Conservation (phyloP, 768 basidiomycete species). For the Hirschioporus abietinus region DNA sequence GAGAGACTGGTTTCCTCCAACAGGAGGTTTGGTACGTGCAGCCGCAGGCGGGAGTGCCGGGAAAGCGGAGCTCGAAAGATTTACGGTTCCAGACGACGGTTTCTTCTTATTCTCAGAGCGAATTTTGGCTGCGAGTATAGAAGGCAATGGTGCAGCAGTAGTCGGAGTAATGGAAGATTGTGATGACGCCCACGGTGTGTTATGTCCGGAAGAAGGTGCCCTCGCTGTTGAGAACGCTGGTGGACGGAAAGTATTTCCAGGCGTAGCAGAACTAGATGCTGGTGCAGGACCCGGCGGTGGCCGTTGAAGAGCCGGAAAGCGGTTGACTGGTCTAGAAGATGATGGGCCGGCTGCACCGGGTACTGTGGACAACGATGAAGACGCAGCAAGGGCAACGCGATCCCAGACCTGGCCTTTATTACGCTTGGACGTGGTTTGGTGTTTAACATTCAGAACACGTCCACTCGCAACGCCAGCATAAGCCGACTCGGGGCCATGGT, state of each 20-base stretch:
- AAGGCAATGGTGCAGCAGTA: slow-evolving; percentile 17
- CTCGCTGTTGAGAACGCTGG: slow-evolving; percentile 20
- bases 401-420: slow-evolving; percentile 70
- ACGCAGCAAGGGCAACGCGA: slow-evolving; percentile 80
- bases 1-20: slow-evolving; percentile 62
- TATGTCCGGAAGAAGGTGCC: slow-evolving; percentile 22
- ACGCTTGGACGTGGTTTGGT: slow-evolving; percentile 57
- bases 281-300: neutral
- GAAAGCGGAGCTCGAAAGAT: slow-evolving; percentile 54
- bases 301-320: slow-evolving; percentile 30
- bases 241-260: slow-evolving; percentile 30
- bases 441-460: slow-evolving; percentile 79
- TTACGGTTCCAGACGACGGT: slow-evolving; percentile 30
- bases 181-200: slow-evolving; percentile 55
- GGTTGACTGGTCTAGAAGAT: slow-evolving; percentile 23
- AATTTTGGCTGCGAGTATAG: slow-evolving; percentile 10
- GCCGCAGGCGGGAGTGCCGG: slow-evolving; percentile 56
- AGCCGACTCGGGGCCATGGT: slow-evolving; percentile 51
- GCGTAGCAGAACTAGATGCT: neutral
- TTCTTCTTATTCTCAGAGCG: neutral
- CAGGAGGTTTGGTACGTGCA: slow-evolving; percentile 36
- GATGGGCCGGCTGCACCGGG: slow-evolving; percentile 15
- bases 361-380: slow-evolving; percentile 32
- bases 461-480: slow-evolving; percentile 81
- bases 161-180: slow-evolving; percentile 20